phyloP scores from a whole-genome alignment of 306 rosid genomes.

The Alnus glutinosa region DNA sequence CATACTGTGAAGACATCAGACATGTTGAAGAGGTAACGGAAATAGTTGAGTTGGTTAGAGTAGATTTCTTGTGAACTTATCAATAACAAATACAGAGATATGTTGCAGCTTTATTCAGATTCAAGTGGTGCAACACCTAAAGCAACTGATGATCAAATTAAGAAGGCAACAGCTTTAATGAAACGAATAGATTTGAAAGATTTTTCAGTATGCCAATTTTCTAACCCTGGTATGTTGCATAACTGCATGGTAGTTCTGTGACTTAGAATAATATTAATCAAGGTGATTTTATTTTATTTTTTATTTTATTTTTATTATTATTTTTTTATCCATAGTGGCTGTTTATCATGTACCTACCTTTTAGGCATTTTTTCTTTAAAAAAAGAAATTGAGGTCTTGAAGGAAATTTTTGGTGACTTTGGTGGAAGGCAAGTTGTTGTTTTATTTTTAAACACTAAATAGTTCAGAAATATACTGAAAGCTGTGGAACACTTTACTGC shows the following conservation, averaged over 20 bases:
- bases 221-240: constrained; percentile 69
- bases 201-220: constrained; percentile 76
- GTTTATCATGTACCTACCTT: neutral
- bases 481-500: neutral
- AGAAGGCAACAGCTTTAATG: constrained; percentile 67
- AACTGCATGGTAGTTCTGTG: neutral
- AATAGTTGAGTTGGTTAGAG: constrained; percentile 12
- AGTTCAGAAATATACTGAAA: no score
- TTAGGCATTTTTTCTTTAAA: no score
- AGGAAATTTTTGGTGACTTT: no score
- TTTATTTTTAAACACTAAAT: no score
- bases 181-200: constrained; percentile 79
- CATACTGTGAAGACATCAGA: constrained; percentile 90
- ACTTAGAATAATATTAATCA: neutral
- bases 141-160: constrained; percentile 76
- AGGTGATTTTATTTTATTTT: neutral
- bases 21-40: constrained; percentile 83
- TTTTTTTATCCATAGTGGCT: neutral
- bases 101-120: constrained; percentile 61
- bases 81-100: constrained; percentile 18
- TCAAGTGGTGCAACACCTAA: constrained; percentile 39
- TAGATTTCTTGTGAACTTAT: constrained; percentile 26
- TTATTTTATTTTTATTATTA: no score
- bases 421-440: no score
- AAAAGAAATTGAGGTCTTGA: no score